A percentile compares a stretch with the other conserved stretches of the same genome.
These are phyloP conservation scores for Umbilicaria muhlenbergii DNA, from an alignment of 495 filamentous ascomycete species.

Conservation along the genomic window DNA sequence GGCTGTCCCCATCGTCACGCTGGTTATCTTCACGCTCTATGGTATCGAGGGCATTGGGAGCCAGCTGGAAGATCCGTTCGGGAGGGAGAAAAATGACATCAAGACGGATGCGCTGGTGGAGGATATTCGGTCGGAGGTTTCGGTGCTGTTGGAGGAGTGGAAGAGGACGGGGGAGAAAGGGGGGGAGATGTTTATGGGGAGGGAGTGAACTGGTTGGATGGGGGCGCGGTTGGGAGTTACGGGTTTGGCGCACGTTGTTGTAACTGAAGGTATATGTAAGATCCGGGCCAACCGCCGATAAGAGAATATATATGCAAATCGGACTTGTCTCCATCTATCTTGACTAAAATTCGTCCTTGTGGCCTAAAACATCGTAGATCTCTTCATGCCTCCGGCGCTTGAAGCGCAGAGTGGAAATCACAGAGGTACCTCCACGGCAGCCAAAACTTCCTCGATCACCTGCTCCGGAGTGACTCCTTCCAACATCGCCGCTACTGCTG, in stretches of 20 bases:
- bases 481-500: conserved; percentile 47
- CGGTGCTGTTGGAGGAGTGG: conserved; percentile 51
- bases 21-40: conserved; percentile 61
- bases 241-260: no score
- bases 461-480: conserved; percentile 55
- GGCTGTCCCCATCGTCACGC: conserved; percentile 47
- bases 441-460: conserved; percentile 72
- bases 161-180: conserved; percentile 18
- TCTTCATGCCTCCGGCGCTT: no score
- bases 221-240: no score
- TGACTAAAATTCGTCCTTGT: no score
- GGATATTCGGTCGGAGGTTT: conserved; percentile 47
- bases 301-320: no score
- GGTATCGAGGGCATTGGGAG: conserved; percentile 60
- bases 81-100: conserved; percentile 61
- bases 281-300: no score
- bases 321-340: no score
- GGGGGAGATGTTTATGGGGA: conserved; percentile 15
- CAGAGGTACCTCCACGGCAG: conserved; percentile 51
- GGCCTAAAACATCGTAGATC: no score
- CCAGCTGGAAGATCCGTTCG: conserved; percentile 64
- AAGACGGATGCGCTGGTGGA: conserved; percentile 63
- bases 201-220: not conserved
- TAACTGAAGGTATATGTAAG: no score
- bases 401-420: conserved; percentile 16